Evolutionary conservation across 805 yeast species (phyloP), one percentile per base, ranked within the genome.

Genomic region (Wickerhamiella dianesei): DNA sequence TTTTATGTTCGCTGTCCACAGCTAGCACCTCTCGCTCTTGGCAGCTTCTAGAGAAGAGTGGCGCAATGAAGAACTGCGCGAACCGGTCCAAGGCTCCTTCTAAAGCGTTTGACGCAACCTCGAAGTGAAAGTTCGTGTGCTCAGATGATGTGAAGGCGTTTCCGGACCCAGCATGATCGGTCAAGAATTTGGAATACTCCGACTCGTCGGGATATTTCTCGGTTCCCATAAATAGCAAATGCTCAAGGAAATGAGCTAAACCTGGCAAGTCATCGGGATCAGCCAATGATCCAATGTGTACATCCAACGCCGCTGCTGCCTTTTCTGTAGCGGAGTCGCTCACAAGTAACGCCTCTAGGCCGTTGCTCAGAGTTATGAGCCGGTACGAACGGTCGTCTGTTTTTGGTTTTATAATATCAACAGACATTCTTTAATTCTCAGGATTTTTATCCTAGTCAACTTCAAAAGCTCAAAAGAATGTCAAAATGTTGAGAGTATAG

Each of bases 1-100:
- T 89, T 62, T 87, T 89, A 68, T 89, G 86, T 66, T 89, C 98
- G 36, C 95, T 82, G 64, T 89, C 96, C 8, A 89, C 97, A 1
- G 97, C 97, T 52, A 79, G 76, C 56, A 89, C 82, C 64, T 89
- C 98, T 47, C 96, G 73, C 59, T 87, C 95, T 59, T 86, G 84
- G 59, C 96, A 80, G 52, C 77, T 70, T 46, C 71, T 65, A 44
- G 68, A 65, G 56, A 89, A 89, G 55, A 89, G 67, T 1, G 98
- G 98, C 22, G 76, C 63, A 35, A 88, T 81, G 68, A 89, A 89
- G 61, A 89, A 89, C 62, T 89, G 97, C 3, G 95, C 75, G 63
- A 89, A 89, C 56, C 97, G 71, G 62, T 89, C 97, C 45, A 89
- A 67, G 0, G 96, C 96, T 4, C 94, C 96, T 50, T 80, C 77